Evolutionary conservation across 1,284 basidiomycete genomes (phyloP).

Genomic region (Phellopilus nigrolimitatus): DNA sequence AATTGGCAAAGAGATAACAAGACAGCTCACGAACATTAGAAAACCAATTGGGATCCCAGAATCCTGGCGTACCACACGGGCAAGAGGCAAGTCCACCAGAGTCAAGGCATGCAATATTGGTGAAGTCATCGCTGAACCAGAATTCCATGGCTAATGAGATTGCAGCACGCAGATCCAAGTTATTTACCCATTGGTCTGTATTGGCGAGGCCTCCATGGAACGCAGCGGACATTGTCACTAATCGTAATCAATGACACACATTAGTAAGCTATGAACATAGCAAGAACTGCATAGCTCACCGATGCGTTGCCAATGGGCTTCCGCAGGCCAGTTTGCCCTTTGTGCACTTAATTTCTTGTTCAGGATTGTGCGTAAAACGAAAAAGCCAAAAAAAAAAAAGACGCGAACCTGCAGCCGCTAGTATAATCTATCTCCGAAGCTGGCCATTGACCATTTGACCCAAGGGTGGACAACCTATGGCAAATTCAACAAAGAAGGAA

Average conservation of each 20-base stretch:
- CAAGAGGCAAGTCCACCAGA: slow-evolving; percentile 44
- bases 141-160: slow-evolving; percentile 53
- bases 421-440: slow-evolving; percentile 51
- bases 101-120: slow-evolving; percentile 46
- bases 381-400: not conserved
- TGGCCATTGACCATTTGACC: slow-evolving; percentile 50
- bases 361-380: not conserved
- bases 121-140: slow-evolving; percentile 63
- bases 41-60: slow-evolving; percentile 71
- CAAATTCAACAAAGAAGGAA: not conserved
- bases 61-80: slow-evolving; percentile 50
- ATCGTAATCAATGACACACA: not conserved
- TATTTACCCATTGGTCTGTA: slow-evolving; percentile 37
- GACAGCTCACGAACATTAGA: slow-evolving; percentile 40
- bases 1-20: not conserved
- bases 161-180: slow-evolving; percentile 34
- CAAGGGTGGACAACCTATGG: slow-evolving; percentile 42
- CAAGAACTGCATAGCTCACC: slow-evolving; percentile 32
- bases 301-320: slow-evolving; percentile 56
- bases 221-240: slow-evolving; percentile 48
- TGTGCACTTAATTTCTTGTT: slow-evolving; percentile 33
- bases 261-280: not conserved
- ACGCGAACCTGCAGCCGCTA: slow-evolving; percentile 39
- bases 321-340: slow-evolving; percentile 64
- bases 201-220: slow-evolving; percentile 48